phyloP scores from a whole-genome alignment of 805 yeast genomes.

The Metschnikowia amazonensis region DNA sequence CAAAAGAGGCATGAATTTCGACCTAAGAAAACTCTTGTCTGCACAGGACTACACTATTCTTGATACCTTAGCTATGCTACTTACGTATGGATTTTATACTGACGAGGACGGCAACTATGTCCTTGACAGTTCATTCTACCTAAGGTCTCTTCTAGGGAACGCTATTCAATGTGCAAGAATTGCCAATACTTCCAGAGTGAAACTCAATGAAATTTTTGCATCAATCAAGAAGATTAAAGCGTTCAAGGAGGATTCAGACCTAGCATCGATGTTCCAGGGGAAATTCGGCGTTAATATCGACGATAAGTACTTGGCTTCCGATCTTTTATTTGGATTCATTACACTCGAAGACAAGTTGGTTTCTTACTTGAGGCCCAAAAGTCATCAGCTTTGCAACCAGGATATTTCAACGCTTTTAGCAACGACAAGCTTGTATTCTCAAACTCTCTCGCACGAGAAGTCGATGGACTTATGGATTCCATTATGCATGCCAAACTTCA shows the following conservation, averaged over 20 bases:
- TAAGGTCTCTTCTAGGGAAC: constrained; percentile 28
- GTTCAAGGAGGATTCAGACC: constrained; percentile 4
- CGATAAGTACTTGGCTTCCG: constrained; percentile 27
- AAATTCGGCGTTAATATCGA: constrained; percentile 6
- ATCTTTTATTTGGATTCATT: constrained; percentile 71
- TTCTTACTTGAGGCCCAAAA: constrained; percentile 68
- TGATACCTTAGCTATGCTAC: constrained; percentile 48
- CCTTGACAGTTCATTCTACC: constrained; percentile 24
- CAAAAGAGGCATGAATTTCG: constrained; percentile 71
- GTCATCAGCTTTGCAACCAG: constrained; percentile 74
- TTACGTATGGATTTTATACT: constrained; percentile 31
- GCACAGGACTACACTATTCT: constrained; percentile 71
- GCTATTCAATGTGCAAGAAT: constrained; percentile 41
- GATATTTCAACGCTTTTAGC: constrained; percentile 75
- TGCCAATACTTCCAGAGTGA: constrained; percentile 52
- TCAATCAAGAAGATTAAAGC: constrained; percentile 22
- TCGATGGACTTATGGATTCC: constrained; percentile 90
- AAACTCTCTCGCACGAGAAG: constrained; percentile 36
- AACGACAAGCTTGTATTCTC: constrained; percentile 47
- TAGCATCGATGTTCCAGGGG: constrained; percentile 2
- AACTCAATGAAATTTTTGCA: constrained; percentile 53
- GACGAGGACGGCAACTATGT: constrained; percentile 5
- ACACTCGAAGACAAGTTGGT: constrained; percentile 60
- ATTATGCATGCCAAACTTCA: constrained; percentile 85
- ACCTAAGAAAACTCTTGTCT: constrained; percentile 70